Base-by-base conservation (phyloP, 768 basidiomycete species). In the Boletus sp. region DNA sequence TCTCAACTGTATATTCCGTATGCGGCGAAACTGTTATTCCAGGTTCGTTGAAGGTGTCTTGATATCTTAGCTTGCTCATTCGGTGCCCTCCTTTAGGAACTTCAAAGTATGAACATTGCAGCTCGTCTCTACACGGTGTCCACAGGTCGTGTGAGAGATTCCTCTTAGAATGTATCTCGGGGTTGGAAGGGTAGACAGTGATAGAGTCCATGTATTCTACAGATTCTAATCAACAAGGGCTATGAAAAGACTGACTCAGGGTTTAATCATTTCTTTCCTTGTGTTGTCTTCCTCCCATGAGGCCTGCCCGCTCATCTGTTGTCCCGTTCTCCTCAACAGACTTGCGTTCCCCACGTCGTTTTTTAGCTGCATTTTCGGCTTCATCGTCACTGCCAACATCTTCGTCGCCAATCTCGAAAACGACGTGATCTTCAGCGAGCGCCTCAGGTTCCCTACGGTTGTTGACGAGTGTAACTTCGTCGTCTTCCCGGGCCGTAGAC, bases 61-160 rank as follows among this genome's bases (percentile, higher is more conserved):
- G 40, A 30, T 37, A 19, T 35, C 29, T 29, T 48, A 40, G 39
- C 27, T 57, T 25, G 38, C 23, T 38, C 38, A 45, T 42, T 56
- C 30, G 51, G 13, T 41, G 37, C 11, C 34, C 4, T 34, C 13
- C 46, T 45, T 50, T 63, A 91, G 87, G 93, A 97, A 79, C 72
- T 96, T 68, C 92, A 95, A 79, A 90, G 90, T 57, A 95, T 95
- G 93, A 94, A 93, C 70, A 92, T 94, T 58, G 92, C 92, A 51
- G 85, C 90, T 51, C 85, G 93, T 46, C 73, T 92, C 50, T 93
- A 92, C 70, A 88, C 90, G 8, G 86, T 88, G 33, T 93, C 91
- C 33, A 88, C 91, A 33, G 91, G 90, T 56, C 87, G 91, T 56
- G 90, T 91, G 60, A 76, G 90, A 63, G 90, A 92, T 70, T 52